Conservation (phyloP, 2,329 filamentous ascomycete species). For the Huntiella savannae region DNA sequence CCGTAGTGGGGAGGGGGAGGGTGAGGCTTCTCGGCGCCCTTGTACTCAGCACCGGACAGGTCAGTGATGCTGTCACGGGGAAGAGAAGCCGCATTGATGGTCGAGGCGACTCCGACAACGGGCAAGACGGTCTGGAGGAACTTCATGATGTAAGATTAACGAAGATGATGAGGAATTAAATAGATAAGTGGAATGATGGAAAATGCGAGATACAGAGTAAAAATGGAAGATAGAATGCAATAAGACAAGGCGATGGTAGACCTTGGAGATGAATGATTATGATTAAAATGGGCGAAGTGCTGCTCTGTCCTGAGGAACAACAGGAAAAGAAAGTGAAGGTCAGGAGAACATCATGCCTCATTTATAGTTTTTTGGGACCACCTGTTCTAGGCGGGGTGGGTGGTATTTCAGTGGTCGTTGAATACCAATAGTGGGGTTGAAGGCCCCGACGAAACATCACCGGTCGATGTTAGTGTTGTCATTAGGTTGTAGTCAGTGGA, state of each 20-base stretch:
- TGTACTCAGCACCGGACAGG: constrained; percentile 6
- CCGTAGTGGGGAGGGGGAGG: constrained; percentile 1
- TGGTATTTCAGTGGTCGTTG: too few species aligned
- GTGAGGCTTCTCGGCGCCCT: constrained; percentile 7
- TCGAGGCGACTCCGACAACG: constrained; percentile 11
- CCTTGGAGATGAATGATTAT: constrained; percentile 1
- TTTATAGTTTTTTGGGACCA: constrained; percentile 5
- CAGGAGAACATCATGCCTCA: neutral
- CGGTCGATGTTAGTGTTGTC: too few species aligned
- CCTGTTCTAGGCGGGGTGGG: neutral
- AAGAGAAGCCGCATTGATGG: constrained; percentile 9
- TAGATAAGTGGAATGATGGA: constrained; percentile 2
- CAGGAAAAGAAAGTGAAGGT: neutral
- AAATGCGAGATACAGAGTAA: neutral
- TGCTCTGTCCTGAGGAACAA: constrained; percentile 7
- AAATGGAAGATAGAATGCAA: constrained; percentile 1
- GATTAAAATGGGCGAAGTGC: constrained; percentile 1
- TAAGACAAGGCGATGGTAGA: constrained; percentile 9
- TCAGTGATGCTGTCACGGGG: constrained; percentile 8
- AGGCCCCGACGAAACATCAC: too few species aligned
- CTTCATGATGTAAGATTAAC: constrained; percentile 9
- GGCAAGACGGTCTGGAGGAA: constrained; percentile 11
- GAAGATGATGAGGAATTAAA: neutral
- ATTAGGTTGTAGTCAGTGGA: too few species aligned
- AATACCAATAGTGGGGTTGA: too few species aligned